Base-by-base conservation (phyloP, 768 basidiomycete genomes). In the Russula virescens region DNA sequence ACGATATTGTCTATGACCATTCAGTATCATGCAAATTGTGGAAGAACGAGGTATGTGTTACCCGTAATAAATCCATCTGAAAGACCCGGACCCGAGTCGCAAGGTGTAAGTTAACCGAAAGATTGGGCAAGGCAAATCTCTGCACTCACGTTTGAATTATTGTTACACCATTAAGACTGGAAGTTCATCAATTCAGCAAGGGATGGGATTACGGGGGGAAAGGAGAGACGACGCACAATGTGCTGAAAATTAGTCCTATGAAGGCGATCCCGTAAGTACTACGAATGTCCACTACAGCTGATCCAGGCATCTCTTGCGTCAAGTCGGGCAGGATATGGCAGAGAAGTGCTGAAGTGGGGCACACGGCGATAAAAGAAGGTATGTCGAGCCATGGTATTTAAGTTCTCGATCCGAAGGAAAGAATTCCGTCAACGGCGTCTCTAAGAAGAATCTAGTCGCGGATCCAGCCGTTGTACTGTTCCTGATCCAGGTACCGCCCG, bases 41-140 rank as follows among this genome's bases (percentile, higher is more conserved):
- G 19, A 9, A 26, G 9, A 21, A 3, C 8, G 8, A 26, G 16
- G 5, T 7, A 21, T 21, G 14, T 3, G 3, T 40, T 21, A 61
- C 60, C 34, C 54, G 23, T n/a, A 61, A 8, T 61, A 61, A 3
- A 19, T 46, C 45, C 60, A 61, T 54, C 60, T 61, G 45, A 21
- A 21, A 2, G 26, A 13, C 10, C 21, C 6, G 11, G 26, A 13
- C 10, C 21, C 6, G 11, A 40, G 25, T 45, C 19, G 10, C 13
- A 2, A 11, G 38, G 2, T 2, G 2, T 14, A 14, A 38, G 38
- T 38, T 11, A 38, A 5, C 10, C 2, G 6, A 5, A 38, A 8
- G 3, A 8, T 8, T 38, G 6, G 13, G 45, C 26, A 28, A 28
- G 3, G 45, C 11, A 18, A 54, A 11, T 38, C 14, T 38, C 51